Conservation (phyloP, 345 rosid genomes). For the Euclidium syriacum region DNA sequence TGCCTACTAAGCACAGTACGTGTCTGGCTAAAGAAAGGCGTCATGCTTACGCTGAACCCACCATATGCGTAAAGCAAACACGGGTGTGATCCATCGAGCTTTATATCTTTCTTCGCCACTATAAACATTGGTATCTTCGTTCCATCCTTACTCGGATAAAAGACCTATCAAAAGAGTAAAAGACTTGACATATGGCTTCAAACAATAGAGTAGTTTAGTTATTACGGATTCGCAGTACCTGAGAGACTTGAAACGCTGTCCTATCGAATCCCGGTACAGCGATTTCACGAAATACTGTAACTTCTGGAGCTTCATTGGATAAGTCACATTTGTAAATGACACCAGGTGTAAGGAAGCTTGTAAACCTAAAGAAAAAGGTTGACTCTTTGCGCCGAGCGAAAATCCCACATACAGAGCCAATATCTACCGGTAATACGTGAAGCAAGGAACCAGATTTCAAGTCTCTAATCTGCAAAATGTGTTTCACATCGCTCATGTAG, state of each 20-base stretch:
- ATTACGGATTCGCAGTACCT: conserved; percentile 43
- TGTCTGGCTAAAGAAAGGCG: conserved; percentile 67
- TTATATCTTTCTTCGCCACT: conserved; percentile 52
- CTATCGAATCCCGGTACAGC: conserved; percentile 73
- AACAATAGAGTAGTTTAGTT: not conserved
- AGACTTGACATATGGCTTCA: not conserved
- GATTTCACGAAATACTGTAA: conserved; percentile 77
- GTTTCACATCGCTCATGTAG: conserved; percentile 86
- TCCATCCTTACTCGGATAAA: conserved; percentile 77
- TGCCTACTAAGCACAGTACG: conserved; percentile 68
- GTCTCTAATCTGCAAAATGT: conserved; percentile 76
- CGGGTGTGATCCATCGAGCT: conserved; percentile 78
- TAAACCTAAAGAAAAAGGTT: conserved; percentile 54
- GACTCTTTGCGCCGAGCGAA: conserved; percentile 64
- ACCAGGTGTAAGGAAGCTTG: conserved; percentile 85
- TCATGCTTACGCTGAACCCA: conserved; percentile 69
- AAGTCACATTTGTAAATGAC: conserved; percentile 76
- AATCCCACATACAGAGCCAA: conserved; percentile 63
- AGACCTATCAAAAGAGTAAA: conserved; percentile 45
- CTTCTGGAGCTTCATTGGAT: conserved; percentile 40
- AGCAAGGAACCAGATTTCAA: conserved; percentile 63
- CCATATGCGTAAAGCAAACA: conserved; percentile 93
- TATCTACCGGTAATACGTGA: conserved; percentile 71
- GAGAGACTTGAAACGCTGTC: conserved; percentile 59
- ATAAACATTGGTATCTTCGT: conserved; percentile 75